A percentile compares a stretch with the other conserved stretches of the same genome.
Conservation (phyloP, 352 stramenopile species). For the Elongisporangium senticosum region DNA sequence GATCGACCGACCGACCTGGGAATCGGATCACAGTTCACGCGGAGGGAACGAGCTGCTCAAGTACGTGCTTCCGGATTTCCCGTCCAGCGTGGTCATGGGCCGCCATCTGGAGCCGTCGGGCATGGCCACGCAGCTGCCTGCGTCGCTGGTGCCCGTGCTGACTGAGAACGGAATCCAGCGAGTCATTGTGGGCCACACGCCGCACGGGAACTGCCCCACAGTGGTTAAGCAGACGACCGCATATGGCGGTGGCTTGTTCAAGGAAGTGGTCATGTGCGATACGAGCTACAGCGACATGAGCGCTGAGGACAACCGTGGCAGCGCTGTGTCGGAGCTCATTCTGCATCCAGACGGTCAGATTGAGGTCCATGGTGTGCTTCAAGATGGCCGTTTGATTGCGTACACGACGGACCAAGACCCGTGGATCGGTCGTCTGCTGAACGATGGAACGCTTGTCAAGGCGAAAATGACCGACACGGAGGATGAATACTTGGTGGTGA, state of each 20-base stretch:
- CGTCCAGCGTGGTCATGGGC: slow-evolving; percentile 68
- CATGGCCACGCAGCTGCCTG: slow-evolving; percentile 60
- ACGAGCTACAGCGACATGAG: slow-evolving; percentile 88
- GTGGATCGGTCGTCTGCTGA: slow-evolving; percentile 40
- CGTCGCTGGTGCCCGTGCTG: slow-evolving; percentile 42
- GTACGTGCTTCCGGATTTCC: slow-evolving; percentile 61
- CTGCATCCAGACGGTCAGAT: slow-evolving; percentile 47
- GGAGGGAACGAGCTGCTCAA: slow-evolving; percentile 64
- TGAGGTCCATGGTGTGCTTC: slow-evolving; percentile 47
- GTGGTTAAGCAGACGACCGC: slow-evolving; percentile 61
- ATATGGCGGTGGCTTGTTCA: slow-evolving; percentile 31
- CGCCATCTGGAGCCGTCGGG: slow-evolving; percentile 62
- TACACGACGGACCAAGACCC: slow-evolving; percentile 34
- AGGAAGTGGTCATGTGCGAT: slow-evolving; percentile 89
- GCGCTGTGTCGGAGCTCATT: slow-evolving; percentile 70
- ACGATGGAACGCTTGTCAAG: slow-evolving; percentile 61
- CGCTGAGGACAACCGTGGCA: slow-evolving; percentile 69
- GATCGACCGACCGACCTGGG: slow-evolving; percentile 77
- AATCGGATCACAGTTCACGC: slow-evolving; percentile 33
- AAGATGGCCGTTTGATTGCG: slow-evolving; percentile 35
- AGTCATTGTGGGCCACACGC: slow-evolving; percentile 90
- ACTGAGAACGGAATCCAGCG: slow-evolving; percentile 69
- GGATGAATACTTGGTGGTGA: slow-evolving; percentile 53
- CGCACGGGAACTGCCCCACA: slow-evolving; percentile 88
- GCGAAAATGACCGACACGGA: slow-evolving; percentile 31